Evolutionary conservation across 208 protist species (phyloP), one percentile per base, ranked within the genome.

Genomic region (Angomonas deanei): DNA sequence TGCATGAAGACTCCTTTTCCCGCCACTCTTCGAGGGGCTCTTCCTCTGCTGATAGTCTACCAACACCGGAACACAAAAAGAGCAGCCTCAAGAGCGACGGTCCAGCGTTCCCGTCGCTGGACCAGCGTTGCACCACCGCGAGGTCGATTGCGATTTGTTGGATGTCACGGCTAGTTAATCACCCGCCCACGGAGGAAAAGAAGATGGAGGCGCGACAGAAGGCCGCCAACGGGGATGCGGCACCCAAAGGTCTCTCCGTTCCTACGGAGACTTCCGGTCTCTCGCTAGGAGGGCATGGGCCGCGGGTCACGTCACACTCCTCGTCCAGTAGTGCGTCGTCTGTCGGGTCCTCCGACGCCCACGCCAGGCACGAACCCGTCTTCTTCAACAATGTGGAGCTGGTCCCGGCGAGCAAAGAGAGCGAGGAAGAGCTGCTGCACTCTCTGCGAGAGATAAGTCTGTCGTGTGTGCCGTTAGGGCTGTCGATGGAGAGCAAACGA

Each of bases 381-480:
- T n/a, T n/a, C 34, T 42, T n/a, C 34, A 8, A 42, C 10, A 53
- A 39, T 33, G 31, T 48, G 19, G 55, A 48, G 55, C 19, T 61
- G 55, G 6, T 61, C 28, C 31, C 36, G 32, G 3, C 17, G 19
- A 67, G 26, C 11, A 11, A 21, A 21, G n/a, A 17, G 21, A 6
- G 39, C 17, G 19, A 81, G n/a, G 69, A 72, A 10, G 36, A 70
- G 50, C 61, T 92, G 36, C 42, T 87, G 39, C 34, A 47, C 13
- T 36, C 61, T 10, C 70, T 92, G 34, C 74, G 74, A 2, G 79
- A 87, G 59, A 76, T 92, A 26, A 70, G 74, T 11, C 68, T 81
- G 2, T 72, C 63, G 4, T 74, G 77, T 50, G 66, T 64, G 36
- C 71, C 82, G 15, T 70, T 80, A 5, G 24, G 17, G 24, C 49